Base-by-base conservation (phyloP, 257 asterid genomes). In the Lycium barbarum region DNA sequence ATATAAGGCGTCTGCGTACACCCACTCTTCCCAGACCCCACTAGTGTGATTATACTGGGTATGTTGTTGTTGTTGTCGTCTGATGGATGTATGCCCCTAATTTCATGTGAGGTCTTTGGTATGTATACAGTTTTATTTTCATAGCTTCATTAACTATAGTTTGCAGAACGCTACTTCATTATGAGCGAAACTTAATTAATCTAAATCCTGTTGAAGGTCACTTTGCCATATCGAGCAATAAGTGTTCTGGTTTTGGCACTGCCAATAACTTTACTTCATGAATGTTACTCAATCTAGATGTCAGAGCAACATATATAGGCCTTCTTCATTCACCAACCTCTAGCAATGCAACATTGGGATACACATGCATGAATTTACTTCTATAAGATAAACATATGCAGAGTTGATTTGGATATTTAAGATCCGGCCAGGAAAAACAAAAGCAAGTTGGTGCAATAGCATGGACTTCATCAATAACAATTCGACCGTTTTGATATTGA, bases 401-500 rank as follows among this genome's bases (percentile, higher is more conserved):
- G 35, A 36, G 1, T n/a, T 72, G 47, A 66, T 66, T 72, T n/a
- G 18, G 80, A 47, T 18, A 45, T 71, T n/a, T 72, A 72, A 72
- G 10, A 72, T 43, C 36, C 26, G 4, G 43, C 26, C 57, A 17
- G 36, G 57, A 26, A 70, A 40, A 70, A 68, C 3, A 70, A 17
- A 2, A 6, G 66, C 72, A 70, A 71, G 79, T 71, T 71, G 79
- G 35, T 71, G 79, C 57, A 18, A 9, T 43, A 43, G 38, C 79
- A 70, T 43, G 55, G 35, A 70, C 79, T 70, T 70, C 7, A 70
- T 43, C 79, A 71, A 43, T 71, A 71, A 36, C 57, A 43, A 35
- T 43, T 72, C 45, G 0, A 71, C 36, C 4, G 3, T 81, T 58
- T 85, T 67, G 58, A 15, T 18, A 5, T 81, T 14, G 40, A 47